A percentile compares a stretch with the other conserved stretches of the same genome.
These are phyloP conservation scores for Tetramitus jugosus DNA, from an alignment of 208 protist genomes.

Conservation along the genomic window DNA sequence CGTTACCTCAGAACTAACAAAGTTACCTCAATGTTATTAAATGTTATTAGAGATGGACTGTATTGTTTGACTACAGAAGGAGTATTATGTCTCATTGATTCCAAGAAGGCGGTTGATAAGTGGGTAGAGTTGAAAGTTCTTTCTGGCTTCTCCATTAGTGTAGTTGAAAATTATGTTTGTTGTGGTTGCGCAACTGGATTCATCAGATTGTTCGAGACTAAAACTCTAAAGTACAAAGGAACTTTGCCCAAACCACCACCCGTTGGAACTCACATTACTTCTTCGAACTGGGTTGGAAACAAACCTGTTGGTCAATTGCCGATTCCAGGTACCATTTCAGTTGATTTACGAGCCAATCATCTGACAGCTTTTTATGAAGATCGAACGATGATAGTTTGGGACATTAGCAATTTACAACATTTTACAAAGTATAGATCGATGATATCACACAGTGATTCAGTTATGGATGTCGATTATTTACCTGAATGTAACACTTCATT, in stretches of 20 bases:
- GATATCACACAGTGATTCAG: slow-evolving; percentile 19
- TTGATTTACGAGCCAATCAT: no score
- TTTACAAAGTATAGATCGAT: slow-evolving; percentile 30
- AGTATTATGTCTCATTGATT: neutral
- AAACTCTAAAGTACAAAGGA: slow-evolving; percentile 30
- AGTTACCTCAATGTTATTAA: neutral
- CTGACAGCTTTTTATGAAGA: slow-evolving; percentile 31
- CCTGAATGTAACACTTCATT: slow-evolving; percentile 1
- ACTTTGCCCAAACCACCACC: slow-evolving; percentile 34
- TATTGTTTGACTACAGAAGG: neutral
- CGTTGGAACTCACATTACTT: neutral
- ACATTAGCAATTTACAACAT: slow-evolving; percentile 11
- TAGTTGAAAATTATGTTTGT: slow-evolving; percentile 27
- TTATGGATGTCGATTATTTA: slow-evolving; percentile 33
- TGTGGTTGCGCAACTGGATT: slow-evolving; percentile 25
- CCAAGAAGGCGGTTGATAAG: slow-evolving; percentile 25
- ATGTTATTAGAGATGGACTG: neutral
- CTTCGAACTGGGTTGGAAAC: neutral
- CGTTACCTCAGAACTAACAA: neutral
- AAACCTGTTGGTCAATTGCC: no score
- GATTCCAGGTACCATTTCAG: no score
- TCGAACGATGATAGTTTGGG: slow-evolving; percentile 34
- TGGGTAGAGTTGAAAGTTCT: slow-evolving; percentile 32
- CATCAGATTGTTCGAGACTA: slow-evolving; percentile 30
- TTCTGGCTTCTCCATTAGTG: neutral